These are phyloP conservation scores for Phyllostachys edulis DNA, from an alignment of 176 grass and related monocot species.

Conservation along the genomic window DNA sequence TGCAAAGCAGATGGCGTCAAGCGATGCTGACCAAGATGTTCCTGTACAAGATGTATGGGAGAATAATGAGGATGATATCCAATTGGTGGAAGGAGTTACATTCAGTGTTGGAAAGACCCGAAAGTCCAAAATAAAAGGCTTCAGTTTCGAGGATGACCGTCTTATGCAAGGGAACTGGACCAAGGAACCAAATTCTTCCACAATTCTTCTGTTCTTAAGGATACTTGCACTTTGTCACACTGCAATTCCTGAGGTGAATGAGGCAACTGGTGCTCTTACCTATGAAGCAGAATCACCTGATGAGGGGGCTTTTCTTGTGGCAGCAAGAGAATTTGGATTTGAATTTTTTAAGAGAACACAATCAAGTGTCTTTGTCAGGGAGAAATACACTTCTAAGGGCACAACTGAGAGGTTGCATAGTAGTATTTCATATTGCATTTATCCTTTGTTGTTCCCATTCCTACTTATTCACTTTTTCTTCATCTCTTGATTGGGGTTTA, in stretches of 20 bases:
- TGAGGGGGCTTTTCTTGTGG: constrained; percentile 92
- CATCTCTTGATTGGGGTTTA: constrained; percentile 40
- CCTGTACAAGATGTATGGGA: constrained; percentile 55
- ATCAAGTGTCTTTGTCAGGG: constrained; percentile 67
- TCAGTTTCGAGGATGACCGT: constrained; percentile 84
- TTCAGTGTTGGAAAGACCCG: constrained; percentile 46
- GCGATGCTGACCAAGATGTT: constrained; percentile 39
- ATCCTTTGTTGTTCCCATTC: background rate
- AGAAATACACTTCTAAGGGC: constrained; percentile 64
- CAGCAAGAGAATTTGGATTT: constrained; percentile 96
- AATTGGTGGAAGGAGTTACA: constrained; percentile 52
- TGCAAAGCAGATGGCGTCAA: constrained; percentile 78
- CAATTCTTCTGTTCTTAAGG: constrained; percentile 83
- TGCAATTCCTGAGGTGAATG: constrained; percentile 81
- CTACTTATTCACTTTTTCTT: constrained; percentile 11
- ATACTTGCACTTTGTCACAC: constrained; percentile 92
- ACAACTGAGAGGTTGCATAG: constrained; percentile 65
- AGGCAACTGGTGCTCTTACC: constrained; percentile 64
- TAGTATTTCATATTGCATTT: constrained; percentile 28
- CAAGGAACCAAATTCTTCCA: constrained; percentile 63
- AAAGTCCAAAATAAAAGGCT: constrained; percentile 79
- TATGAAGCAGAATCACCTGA: constrained; percentile 99
- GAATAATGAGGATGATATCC: constrained; percentile 59
- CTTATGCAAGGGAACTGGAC: constrained; percentile 91
- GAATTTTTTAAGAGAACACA: constrained; percentile 94